A percentile compares a stretch with the other conserved stretches of the same genome.
phyloP scores from a whole-genome alignment of 2,329 filamentous ascomycete species.

The Ophiocordyceps camponoti-leonardi region DNA sequence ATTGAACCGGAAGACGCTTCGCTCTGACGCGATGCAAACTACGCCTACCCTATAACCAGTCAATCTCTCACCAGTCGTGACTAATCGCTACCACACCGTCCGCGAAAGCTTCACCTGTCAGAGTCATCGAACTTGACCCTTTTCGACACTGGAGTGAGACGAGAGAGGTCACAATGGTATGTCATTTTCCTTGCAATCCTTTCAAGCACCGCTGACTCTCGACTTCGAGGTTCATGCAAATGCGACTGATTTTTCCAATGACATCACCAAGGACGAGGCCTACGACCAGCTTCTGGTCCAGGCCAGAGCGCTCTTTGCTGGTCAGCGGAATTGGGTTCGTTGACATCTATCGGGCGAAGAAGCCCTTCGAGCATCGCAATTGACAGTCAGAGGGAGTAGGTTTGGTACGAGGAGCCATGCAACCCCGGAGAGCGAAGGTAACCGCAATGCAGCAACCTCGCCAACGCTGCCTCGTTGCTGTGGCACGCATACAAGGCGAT shows the following conservation, averaged over 20 bases:
- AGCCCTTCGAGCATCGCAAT: not conserved
- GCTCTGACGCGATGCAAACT: too few species aligned
- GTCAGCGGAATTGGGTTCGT: conserved; percentile 63
- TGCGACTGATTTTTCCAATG: conserved; percentile 52
- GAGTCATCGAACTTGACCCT: too few species aligned
- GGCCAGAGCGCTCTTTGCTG: conserved; percentile 50
- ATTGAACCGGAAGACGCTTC: not conserved
- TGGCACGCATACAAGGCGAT: conserved; percentile 70
- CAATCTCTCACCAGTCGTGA: not conserved
- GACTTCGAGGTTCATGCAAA: conserved; percentile 53
- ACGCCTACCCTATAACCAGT: too few species aligned
- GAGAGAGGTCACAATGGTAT: not conserved
- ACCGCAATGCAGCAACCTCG: conserved; percentile 42
- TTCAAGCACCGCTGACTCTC: not conserved
- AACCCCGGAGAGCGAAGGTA: not conserved
- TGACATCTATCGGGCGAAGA: not conserved
- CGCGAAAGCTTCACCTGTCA: not conserved
- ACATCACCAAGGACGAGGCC: conserved; percentile 52
- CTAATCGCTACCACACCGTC: not conserved
- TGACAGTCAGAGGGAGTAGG: conserved; percentile 1
- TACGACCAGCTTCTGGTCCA: conserved; percentile 60
- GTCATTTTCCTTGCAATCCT: not conserved
- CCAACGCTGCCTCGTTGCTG: conserved; percentile 58
- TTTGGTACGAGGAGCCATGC: conserved; percentile 5
- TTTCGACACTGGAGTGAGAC: not conserved